phyloP scores from a whole-genome alignment of 2,329 filamentous ascomycete genomes.

The Xylaria hypoxylon region DNA sequence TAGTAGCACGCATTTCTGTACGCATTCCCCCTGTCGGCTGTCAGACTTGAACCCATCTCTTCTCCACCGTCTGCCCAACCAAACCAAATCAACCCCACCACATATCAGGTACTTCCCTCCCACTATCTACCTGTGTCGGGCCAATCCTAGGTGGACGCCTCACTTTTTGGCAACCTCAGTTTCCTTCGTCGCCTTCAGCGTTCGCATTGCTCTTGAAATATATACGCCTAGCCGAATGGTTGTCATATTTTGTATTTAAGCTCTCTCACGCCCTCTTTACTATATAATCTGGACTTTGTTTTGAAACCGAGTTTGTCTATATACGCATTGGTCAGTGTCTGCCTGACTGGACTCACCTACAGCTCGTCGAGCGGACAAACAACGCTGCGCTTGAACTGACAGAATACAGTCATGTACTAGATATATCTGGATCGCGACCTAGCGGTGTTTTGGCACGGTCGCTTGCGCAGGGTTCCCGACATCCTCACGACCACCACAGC shows the following conservation, averaged over 20 bases:
- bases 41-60: background rate
- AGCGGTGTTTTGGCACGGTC: slow-evolving; percentile 49
- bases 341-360: slow-evolving; percentile 37
- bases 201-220: slow-evolving; percentile 43
- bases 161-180: slow-evolving; percentile 48
- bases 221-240: slow-evolving; percentile 21
- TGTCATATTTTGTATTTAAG: slow-evolving; percentile 45
- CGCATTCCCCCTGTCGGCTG: too few relatives aligned
- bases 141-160: slow-evolving; percentile 50
- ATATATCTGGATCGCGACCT: slow-evolving; percentile 48
- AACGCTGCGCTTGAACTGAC: slow-evolving; percentile 44
- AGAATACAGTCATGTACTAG: slow-evolving; percentile 55
- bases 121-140: slow-evolving; percentile 37
- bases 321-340: slow-evolving; percentile 45
- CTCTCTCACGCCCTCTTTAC: slow-evolving; percentile 18
- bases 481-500: slow-evolving; percentile 35
- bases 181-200: slow-evolving; percentile 40
- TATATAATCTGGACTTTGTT: background rate
- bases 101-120: slow-evolving; percentile 39
- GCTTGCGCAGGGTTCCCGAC: slow-evolving; percentile 42
- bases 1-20: too few relatives aligned
- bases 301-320: slow-evolving; percentile 20
- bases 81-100: slow-evolving; percentile 26
- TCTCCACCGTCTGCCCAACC: background rate
- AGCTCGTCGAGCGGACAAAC: slow-evolving; percentile 30